phyloP scores from a whole-genome alignment of 2,329 filamentous ascomycete genomes.

The Didymosphaeria variabile region DNA sequence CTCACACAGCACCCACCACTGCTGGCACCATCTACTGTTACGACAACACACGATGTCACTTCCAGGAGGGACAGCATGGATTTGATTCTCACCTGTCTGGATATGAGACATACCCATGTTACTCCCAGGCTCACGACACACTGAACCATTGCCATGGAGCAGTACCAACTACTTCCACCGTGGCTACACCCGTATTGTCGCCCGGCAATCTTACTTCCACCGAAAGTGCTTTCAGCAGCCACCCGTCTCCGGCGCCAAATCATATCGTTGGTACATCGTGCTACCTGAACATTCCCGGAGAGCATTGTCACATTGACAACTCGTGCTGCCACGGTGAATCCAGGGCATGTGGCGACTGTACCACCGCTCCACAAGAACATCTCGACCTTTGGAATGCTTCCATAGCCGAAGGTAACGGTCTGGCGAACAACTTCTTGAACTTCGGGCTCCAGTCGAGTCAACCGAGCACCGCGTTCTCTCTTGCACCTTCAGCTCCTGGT shows the following conservation, averaged over 20 bases:
- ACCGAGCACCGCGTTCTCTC: conserved; percentile 31
- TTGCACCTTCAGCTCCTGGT: conserved; percentile 24
- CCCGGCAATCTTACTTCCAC: conserved; percentile 45
- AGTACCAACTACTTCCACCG: conserved; percentile 34
- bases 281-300: conserved; percentile 40
- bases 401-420: conserved; percentile 35
- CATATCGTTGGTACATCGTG: conserved; percentile 29
- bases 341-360: conserved; percentile 40
- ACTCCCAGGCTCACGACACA: conserved; percentile 34
- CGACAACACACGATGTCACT: conserved; percentile 45
- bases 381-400: conserved; percentile 40
- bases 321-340: conserved; percentile 45
- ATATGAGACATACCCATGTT: conserved; percentile 44
- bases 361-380: conserved; percentile 34
- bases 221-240: conserved; percentile 38
- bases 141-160: conserved; percentile 26
- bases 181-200: conserved; percentile 40
- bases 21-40: conserved; percentile 47
- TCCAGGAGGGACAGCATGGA: conserved; percentile 40
- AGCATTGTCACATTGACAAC: conserved; percentile 48
- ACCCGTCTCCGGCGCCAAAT: conserved; percentile 36
- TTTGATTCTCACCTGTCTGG: conserved; percentile 32
- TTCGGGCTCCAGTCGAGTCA: conserved; percentile 36
- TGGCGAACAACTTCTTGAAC: conserved; percentile 36
- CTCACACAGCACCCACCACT: conserved; percentile 41